Conservation (phyloP, 208 protist genomes). For the Trypanosoma cruzi region DNA sequence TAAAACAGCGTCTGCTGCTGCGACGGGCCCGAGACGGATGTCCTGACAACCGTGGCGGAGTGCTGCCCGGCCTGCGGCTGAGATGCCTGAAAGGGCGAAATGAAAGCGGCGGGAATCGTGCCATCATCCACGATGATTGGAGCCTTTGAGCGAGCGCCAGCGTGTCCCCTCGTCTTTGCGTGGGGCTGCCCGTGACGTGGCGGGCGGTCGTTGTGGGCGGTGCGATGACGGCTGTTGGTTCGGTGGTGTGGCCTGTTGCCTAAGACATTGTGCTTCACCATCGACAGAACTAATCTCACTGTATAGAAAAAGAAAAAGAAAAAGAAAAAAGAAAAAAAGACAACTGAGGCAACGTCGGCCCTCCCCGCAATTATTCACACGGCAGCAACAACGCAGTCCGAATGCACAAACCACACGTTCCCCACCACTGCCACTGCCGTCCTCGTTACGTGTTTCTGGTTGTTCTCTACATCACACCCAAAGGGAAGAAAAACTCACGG, state of each 20-base stretch:
- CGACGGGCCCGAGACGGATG: conserved; percentile 36
- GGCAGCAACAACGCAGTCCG: too few species aligned
- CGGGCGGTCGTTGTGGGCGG: not conserved
- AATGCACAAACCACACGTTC: not conserved
- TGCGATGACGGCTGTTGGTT: not conserved
- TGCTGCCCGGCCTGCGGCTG: conserved; percentile 69
- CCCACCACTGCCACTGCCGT: too few species aligned
- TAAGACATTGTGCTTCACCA: not conserved
- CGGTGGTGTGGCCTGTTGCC: not conserved
- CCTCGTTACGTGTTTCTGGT: too few species aligned
- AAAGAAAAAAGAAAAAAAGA: not conserved
- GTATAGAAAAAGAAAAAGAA: not conserved
- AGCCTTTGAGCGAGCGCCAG: not conserved
- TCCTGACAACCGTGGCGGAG: conserved; percentile 69
- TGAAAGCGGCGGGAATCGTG: conserved; percentile 37
- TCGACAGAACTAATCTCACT: not conserved
- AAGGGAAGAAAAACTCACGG: not conserved
- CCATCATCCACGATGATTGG: conserved; percentile 5
- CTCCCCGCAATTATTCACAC: too few species aligned
- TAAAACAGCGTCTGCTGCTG: conserved; percentile 76
- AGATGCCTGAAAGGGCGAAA: conserved; percentile 63
- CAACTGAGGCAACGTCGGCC: not conserved
- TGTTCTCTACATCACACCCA: not conserved
- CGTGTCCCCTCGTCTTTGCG: not conserved
- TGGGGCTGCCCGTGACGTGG: not conserved